Percentiles rank a stretch among this genome's conserved stretches.
Evolutionary conservation across 805 yeast genomes (phyloP).

Genomic region (Saccharomycodes ludwigii): DNA sequence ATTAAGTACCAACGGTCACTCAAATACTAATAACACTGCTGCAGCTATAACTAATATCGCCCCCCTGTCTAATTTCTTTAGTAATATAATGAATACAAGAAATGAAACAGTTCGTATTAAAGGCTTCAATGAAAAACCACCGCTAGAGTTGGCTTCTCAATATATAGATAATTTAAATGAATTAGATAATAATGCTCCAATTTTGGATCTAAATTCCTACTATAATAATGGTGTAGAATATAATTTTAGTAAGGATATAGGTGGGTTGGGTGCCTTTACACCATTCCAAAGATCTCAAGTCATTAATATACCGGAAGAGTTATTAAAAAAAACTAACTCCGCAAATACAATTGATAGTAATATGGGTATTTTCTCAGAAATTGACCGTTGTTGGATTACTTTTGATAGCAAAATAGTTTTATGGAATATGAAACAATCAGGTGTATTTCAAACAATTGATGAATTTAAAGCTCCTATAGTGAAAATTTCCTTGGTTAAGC

Average conservation of each 20-base stretch:
- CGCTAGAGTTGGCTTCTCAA: slow-evolving; percentile 45
- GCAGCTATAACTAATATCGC: no score
- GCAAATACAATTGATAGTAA: slow-evolving; percentile 56
- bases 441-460: slow-evolving; percentile 70
- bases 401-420: slow-evolving; percentile 70
- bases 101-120: no score
- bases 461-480: slow-evolving; percentile 69
- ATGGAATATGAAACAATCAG: slow-evolving; percentile 63
- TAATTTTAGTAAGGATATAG: slow-evolving; percentile 43
- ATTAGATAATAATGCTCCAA: slow-evolving; percentile 45
- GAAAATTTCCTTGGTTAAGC: slow-evolving; percentile 66
- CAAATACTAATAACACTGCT: no score
- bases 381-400: slow-evolving; percentile 76
- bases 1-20: no score
- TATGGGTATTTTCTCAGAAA: slow-evolving; percentile 71
- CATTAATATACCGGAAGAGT: slow-evolving; percentile 67
- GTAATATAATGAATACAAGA: no score
- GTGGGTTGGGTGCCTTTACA: slow-evolving; percentile 39
- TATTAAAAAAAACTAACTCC: slow-evolving; percentile 47
- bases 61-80: no score
- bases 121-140: slow-evolving; percentile 22
- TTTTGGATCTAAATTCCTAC: slow-evolving; percentile 36
- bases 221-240: slow-evolving; percentile 53
- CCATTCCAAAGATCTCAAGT: slow-evolving; percentile 65
- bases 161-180: slow-evolving; percentile 46